Conservation (phyloP, 176 grass and related monocot species). For the Oryza meyeriana region DNA sequence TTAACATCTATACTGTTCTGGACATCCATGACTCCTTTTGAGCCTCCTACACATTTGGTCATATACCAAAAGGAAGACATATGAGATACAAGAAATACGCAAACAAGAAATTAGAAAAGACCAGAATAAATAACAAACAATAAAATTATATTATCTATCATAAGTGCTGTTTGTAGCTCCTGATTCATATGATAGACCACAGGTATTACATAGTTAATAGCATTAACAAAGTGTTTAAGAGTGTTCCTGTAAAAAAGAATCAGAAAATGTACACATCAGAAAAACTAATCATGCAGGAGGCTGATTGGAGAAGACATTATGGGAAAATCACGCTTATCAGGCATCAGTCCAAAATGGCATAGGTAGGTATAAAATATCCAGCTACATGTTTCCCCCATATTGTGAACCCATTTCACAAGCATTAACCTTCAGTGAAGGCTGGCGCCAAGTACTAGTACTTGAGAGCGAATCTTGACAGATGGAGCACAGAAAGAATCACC, state of each 20-base stretch:
- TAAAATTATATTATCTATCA: background rate
- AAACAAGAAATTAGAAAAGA: background rate
- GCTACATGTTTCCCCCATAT: background rate
- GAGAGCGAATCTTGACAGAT: background rate
- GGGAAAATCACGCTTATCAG: background rate
- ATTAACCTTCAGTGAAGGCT: background rate
- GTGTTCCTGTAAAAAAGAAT: background rate
- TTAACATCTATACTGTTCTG: conserved; percentile 19
- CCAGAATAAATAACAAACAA: background rate
- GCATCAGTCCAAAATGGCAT: background rate
- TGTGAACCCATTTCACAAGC: background rate
- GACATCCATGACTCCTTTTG: conserved; percentile 33
- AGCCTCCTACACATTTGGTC: conserved; percentile 17
- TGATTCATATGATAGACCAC: background rate
- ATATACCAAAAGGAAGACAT: background rate
- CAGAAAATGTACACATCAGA: background rate
- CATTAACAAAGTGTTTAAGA: background rate
- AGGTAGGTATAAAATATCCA: background rate
- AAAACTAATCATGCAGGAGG: background rate
- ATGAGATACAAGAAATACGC: background rate
- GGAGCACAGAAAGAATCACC: background rate
- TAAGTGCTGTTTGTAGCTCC: background rate
- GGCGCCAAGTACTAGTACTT: background rate
- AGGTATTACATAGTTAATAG: background rate
- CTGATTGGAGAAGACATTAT: background rate